A percentile compares a stretch with the other conserved stretches of the same genome.
Conservation (phyloP, 495 filamentous ascomycete species). For the Penicillium cinerascens region DNA sequence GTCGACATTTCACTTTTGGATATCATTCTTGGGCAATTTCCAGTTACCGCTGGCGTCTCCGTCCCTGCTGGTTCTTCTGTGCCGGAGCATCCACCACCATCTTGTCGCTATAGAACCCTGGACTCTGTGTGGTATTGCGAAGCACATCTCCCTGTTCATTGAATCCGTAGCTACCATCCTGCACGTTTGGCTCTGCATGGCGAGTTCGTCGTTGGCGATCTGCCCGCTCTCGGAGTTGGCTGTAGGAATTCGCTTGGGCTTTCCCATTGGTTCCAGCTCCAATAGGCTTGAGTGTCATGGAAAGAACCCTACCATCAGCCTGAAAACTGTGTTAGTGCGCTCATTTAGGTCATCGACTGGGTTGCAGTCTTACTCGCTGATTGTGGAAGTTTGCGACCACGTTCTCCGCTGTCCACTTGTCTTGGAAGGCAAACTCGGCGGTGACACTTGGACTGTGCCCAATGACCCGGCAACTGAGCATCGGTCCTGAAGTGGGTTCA, state of each 20-base stretch:
- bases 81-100: constrained; percentile 43
- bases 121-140: background rate
- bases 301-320: constrained; percentile 83
- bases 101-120: constrained; percentile 39
- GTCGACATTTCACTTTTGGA: background rate
- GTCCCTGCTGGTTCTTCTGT: constrained; percentile 21
- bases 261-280: constrained; percentile 27
- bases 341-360: background rate
- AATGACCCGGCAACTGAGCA: constrained; percentile 68
- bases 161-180: constrained; percentile 63
- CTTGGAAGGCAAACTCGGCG: constrained; percentile 79
- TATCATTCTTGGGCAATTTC: background rate
- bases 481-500: constrained; percentile 64
- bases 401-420: constrained; percentile 71
- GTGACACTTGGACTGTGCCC: constrained; percentile 72
- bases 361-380: constrained; percentile 59
- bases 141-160: constrained; percentile 31
- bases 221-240: constrained; percentile 43
- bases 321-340: constrained; percentile 34
- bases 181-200: constrained; percentile 45
- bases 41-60: constrained; percentile 20
- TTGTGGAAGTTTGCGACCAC: constrained; percentile 84
- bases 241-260: constrained; percentile 32
- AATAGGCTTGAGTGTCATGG: constrained; percentile 65
- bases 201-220: constrained; percentile 45